A percentile compares a stretch with the other conserved stretches of the same genome.
Evolutionary conservation across 192 early-diverging fungal species (phyloP).

Genomic region (Thamnidium elegans): DNA sequence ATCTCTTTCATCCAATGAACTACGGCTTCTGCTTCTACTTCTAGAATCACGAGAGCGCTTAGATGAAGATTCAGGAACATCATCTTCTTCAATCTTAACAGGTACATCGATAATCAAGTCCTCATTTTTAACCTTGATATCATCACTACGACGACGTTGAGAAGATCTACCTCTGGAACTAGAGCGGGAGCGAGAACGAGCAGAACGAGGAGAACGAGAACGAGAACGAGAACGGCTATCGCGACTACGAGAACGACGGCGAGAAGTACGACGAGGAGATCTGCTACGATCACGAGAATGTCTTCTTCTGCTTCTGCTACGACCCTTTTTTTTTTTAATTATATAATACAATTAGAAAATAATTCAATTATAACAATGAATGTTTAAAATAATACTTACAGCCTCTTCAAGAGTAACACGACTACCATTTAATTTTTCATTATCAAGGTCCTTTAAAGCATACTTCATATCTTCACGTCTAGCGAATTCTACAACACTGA

Average conservation of each 20-base stretch:
- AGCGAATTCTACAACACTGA: constrained; percentile 88
- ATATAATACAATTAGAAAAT: not conserved
- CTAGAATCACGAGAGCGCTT: not conserved
- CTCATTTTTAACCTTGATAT: not conserved
- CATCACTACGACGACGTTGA: constrained; percentile 23
- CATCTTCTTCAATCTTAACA: constrained; percentile 15
- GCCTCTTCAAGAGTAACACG: constrained; percentile 59
- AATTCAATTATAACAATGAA: not conserved
- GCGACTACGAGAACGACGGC: constrained; percentile 47
- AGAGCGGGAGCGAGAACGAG: constrained; percentile 36
- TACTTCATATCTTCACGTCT: constrained; percentile 76
- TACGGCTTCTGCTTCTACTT: not conserved
- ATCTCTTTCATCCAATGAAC: not conserved
- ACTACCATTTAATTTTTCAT: constrained; percentile 66
- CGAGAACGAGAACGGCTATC: constrained; percentile 48
- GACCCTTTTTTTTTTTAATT: not conserved
- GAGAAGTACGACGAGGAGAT: constrained; percentile 47
- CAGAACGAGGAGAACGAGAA: constrained; percentile 27
- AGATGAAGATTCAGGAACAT: not conserved
- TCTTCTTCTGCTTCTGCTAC: constrained; percentile 18
- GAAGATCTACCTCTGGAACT: constrained; percentile 39
- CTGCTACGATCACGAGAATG: constrained; percentile 11
- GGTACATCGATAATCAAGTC: constrained; percentile 31
- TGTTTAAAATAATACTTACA: constrained; percentile 37
- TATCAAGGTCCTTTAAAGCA: constrained; percentile 83